These are phyloP conservation scores for Knufia petricola DNA, from an alignment of 2,329 filamentous ascomycete species.

Conservation along the genomic window DNA sequence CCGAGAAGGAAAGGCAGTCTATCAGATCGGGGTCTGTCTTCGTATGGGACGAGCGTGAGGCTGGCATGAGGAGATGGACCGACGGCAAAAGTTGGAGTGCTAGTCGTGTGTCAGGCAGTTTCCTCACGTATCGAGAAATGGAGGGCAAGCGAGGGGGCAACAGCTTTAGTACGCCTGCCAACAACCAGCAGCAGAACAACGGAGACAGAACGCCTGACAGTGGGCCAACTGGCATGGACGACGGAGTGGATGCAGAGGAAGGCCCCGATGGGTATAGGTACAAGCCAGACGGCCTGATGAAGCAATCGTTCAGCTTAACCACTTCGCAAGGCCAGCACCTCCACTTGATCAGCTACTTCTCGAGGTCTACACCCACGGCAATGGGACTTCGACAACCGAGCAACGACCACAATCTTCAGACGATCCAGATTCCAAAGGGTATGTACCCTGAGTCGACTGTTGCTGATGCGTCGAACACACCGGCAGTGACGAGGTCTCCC, in stretches of 20 bases:
- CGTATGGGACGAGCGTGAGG: slow-evolving; percentile 98
- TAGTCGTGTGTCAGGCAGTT: slow-evolving; percentile 92
- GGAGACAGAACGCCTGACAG: slow-evolving; percentile 75
- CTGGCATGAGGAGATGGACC: slow-evolving; percentile 96
- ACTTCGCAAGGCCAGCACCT: slow-evolving; percentile 83
- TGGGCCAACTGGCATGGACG: slow-evolving; percentile 70
- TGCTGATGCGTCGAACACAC: slow-evolving; percentile 70
- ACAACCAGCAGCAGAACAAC: slow-evolving; percentile 34
- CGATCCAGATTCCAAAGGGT: slow-evolving; percentile 80
- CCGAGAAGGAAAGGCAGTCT: slow-evolving; percentile 92
- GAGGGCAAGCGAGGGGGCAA: slow-evolving; percentile 87
- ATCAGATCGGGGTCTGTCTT: slow-evolving; percentile 97
- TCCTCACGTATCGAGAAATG: slow-evolving; percentile 96
- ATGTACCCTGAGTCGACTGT: slow-evolving; percentile 96
- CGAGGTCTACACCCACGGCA: slow-evolving; percentile 63
- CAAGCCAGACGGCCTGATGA: slow-evolving; percentile 95
- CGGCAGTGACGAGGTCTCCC: slow-evolving; percentile 67
- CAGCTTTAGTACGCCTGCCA: slow-evolving; percentile 50
- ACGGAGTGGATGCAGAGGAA: slow-evolving; percentile 58
- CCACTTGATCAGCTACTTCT: slow-evolving; percentile 95
- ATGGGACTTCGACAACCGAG: slow-evolving; percentile 71
- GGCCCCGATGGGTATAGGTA: slow-evolving; percentile 83
- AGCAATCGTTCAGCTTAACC: slow-evolving; percentile 98
- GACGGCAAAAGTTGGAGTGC: slow-evolving; percentile 99
- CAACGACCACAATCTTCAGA: slow-evolving; percentile 65